Percentiles rank a stretch among this genome's conserved stretches.
Evolutionary conservation across 1,284 basidiomycete species (phyloP).

Genomic region (Peniophora sp.): DNA sequence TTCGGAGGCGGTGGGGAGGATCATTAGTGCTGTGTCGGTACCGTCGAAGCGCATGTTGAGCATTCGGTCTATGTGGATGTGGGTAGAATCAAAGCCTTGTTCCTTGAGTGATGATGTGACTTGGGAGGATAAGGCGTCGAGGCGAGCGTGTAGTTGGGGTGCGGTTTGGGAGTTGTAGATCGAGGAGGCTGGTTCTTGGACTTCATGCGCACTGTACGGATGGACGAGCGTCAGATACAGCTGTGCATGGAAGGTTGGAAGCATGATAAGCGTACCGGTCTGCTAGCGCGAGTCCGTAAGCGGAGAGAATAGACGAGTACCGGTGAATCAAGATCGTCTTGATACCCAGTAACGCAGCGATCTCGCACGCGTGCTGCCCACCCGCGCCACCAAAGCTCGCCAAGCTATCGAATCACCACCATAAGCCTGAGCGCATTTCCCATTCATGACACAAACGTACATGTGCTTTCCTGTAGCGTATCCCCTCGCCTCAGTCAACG

Average conservation of each 20-base stretch:
- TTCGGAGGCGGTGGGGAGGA: conserved; percentile 49
- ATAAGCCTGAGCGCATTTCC: background rate
- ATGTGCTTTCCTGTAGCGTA: conserved; percentile 81
- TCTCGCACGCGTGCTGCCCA: conserved; percentile 88
- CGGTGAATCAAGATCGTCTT: conserved; percentile 79
- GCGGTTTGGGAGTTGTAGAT: conserved; percentile 56
- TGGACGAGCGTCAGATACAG: too few relatives aligned
- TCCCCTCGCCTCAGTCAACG: conserved; percentile 86
- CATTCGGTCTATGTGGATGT: conserved; percentile 72
- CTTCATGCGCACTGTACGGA: conserved; percentile 76
- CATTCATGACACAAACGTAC: conserved; percentile 26
- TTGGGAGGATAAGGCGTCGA: conserved; percentile 60
- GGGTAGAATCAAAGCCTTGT: conserved; percentile 74
- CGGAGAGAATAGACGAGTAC: conserved; percentile 82
- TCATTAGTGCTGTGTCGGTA: conserved; percentile 89
- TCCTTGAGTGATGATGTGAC: conserved; percentile 59
- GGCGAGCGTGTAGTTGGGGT: conserved; percentile 46
- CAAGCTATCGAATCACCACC: conserved; percentile 40
- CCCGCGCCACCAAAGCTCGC: conserved; percentile 90
- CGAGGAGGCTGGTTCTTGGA: conserved; percentile 81
- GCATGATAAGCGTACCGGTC: conserved; percentile 52
- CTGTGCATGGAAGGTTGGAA: background rate
- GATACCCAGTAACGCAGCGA: conserved; percentile 76
- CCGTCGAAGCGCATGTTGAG: conserved; percentile 91
- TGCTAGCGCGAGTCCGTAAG: conserved; percentile 84